Percentiles rank a stretch among this genome's conserved stretches.
Conservation (phyloP, 2,329 filamentous ascomycete genomes). For the Claviceps maximensis region DNA sequence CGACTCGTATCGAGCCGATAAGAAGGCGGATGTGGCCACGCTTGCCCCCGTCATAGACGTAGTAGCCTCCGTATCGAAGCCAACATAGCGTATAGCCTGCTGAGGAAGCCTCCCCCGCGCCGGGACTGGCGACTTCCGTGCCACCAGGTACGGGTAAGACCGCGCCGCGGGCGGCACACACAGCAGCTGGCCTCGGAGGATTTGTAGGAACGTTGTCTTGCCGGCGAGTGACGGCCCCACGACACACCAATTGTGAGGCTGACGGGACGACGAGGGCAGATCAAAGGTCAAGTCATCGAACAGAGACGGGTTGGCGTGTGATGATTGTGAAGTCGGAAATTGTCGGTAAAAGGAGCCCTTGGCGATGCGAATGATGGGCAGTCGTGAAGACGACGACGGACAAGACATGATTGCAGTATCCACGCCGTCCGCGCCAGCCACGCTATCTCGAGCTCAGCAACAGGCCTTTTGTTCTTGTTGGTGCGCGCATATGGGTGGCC, state of each 20-base stretch:
- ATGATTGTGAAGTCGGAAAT: slow-evolving; percentile 44
- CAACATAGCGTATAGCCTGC: slow-evolving; percentile 74
- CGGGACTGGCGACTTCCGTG: slow-evolving; percentile 39
- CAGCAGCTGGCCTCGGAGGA: slow-evolving; percentile 63
- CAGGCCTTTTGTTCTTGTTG: too few relatives aligned
- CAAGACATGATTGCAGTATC: not conserved
- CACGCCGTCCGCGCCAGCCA: too few relatives aligned
- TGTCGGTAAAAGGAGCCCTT: slow-evolving; percentile 75
- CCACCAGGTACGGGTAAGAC: slow-evolving; percentile 63
- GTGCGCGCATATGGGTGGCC: too few relatives aligned
- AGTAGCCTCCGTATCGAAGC: slow-evolving; percentile 65
- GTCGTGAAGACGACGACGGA: slow-evolving; percentile 8
- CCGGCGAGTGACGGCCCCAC: slow-evolving; percentile 67
- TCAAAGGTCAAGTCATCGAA: slow-evolving; percentile 60
- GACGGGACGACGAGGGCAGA: slow-evolving; percentile 42
- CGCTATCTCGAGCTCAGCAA: too few relatives aligned
- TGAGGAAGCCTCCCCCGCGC: slow-evolving; percentile 42
- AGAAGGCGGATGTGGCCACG: slow-evolving; percentile 60
- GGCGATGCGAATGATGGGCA: slow-evolving; percentile 56
- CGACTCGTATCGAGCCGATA: slow-evolving; percentile 85
- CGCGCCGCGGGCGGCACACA: slow-evolving; percentile 63
- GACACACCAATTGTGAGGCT: slow-evolving; percentile 63
- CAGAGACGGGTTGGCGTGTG: slow-evolving; percentile 52
- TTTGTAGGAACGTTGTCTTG: slow-evolving; percentile 70
- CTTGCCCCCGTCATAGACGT: slow-evolving; percentile 36